These are phyloP conservation scores for Pythium monospermum DNA, from an alignment of 352 stramenopile genomes.

Conservation along the genomic window DNA sequence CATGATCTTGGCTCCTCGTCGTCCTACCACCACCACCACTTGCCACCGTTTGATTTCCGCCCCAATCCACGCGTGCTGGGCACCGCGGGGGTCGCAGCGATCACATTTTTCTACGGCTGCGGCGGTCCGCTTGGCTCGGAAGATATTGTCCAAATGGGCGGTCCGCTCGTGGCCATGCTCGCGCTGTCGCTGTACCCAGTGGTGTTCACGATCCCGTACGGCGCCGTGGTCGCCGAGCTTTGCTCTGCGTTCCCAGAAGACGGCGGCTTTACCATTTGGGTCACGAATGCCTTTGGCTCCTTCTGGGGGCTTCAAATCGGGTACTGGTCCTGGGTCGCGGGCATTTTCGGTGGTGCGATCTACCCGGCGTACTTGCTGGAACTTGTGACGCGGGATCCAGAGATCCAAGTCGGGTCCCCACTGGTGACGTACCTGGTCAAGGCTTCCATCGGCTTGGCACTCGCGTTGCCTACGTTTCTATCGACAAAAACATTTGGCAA, in stretches of 20 bases:
- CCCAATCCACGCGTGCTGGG: conserved; percentile 31
- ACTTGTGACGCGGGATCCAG: neutral
- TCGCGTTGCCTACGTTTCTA: conserved; percentile 23
- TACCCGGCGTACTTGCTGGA: conserved; percentile 32
- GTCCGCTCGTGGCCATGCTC: conserved; percentile 50
- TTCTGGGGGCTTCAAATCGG: conserved; percentile 80
- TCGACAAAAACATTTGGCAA: conserved; percentile 60
- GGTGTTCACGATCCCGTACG: conserved; percentile 54
- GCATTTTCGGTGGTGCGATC: conserved; percentile 53
- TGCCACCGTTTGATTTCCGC: conserved; percentile 9
- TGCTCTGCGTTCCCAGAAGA: conserved; percentile 72
- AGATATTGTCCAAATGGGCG: conserved; percentile 40
- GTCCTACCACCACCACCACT: neutral
- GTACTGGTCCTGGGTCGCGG: conserved; percentile 79
- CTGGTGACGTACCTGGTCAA: conserved; percentile 20
- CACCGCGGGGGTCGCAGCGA: conserved; percentile 33
- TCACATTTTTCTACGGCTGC: conserved; percentile 48
- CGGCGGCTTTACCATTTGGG: conserved; percentile 66
- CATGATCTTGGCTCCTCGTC: no score
- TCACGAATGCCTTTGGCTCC: conserved; percentile 57
- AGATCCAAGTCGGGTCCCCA: conserved; percentile 4
- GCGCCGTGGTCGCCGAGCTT: conserved; percentile 56
- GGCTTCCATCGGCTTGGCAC: conserved; percentile 19
- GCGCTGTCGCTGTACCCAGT: conserved; percentile 56
- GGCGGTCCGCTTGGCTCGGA: conserved; percentile 51